Conservation (phyloP, 2,329 filamentous ascomycete genomes). For the Calonectria hawksworthii region DNA sequence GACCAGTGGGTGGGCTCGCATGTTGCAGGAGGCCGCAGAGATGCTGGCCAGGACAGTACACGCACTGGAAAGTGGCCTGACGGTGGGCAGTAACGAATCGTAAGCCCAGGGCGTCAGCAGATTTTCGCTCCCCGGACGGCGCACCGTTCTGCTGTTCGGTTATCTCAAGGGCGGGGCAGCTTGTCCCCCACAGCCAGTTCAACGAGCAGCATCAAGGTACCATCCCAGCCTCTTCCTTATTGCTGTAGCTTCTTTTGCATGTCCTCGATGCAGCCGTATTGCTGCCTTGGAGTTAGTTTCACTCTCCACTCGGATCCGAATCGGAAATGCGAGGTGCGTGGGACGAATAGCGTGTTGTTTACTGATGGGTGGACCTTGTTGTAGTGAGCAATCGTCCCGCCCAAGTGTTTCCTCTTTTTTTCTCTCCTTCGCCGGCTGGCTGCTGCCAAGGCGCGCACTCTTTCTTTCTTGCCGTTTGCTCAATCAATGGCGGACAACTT, state of each 20-base stretch:
- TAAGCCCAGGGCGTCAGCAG: conserved; percentile 28
- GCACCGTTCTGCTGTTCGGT: conserved; percentile 14
- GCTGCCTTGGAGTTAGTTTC: background rate
- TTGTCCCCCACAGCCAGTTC: conserved; percentile 3
- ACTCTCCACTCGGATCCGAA: conserved; percentile 5
- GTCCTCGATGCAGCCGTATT: background rate
- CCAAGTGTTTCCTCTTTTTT: background rate
- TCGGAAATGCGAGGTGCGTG: background rate
- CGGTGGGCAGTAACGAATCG: conserved; percentile 26
- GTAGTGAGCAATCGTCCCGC: background rate
- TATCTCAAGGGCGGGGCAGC: conserved; percentile 19
- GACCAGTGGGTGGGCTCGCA: background rate
- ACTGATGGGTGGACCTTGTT: background rate
- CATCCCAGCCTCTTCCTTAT: conserved; percentile 12
- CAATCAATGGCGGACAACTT: conserved; percentile 6
- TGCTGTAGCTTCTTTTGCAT: background rate
- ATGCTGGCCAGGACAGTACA: conserved; percentile 1
- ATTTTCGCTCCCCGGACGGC: conserved; percentile 19
- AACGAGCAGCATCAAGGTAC: background rate
- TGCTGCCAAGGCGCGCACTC: background rate
- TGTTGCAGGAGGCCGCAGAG: background rate
- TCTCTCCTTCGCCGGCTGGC: background rate
- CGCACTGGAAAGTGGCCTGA: conserved; percentile 24
- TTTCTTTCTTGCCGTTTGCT: background rate
- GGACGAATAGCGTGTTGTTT: background rate